phyloP scores from a whole-genome alignment of 148 eudicot genomes.

The Rhododendron simsii region DNA sequence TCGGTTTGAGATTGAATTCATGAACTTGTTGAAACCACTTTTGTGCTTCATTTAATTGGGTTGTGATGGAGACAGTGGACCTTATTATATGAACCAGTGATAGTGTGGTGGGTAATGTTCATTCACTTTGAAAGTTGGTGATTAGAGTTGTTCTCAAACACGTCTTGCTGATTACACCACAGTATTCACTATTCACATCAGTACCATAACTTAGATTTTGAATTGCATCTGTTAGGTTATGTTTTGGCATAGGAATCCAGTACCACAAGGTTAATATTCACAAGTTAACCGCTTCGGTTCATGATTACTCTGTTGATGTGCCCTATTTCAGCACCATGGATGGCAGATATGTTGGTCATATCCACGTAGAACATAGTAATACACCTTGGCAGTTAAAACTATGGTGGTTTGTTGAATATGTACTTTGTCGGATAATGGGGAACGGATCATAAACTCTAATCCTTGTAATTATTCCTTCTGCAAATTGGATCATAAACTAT shows the following conservation, averaged over 20 bases:
- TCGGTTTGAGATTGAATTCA: conserved; percentile 4
- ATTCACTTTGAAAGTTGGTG: background rate
- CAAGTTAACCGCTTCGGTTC: background rate
- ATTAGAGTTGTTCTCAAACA: background rate
- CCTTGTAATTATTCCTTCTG: background rate
- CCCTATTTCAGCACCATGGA: background rate
- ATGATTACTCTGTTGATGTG: background rate
- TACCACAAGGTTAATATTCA: background rate
- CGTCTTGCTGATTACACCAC: background rate
- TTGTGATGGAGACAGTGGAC: background rate
- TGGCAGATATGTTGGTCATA: background rate
- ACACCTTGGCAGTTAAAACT: background rate
- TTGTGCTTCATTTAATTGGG: background rate
- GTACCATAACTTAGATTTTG: background rate
- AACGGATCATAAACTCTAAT: background rate
- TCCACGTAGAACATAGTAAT: background rate
- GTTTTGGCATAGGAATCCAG: background rate
- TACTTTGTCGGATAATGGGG: background rate
- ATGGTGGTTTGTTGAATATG: background rate
- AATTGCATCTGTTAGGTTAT: background rate
- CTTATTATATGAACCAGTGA: background rate
- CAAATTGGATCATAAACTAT: background rate
- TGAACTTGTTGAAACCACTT: background rate
- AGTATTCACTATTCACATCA: background rate
- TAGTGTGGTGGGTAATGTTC: background rate